Evolutionary conservation across 495 filamentous ascomycete genomes (phyloP), one percentile per base, ranked within the genome.

Genomic region (Penicillium egyptiacum): DNA sequence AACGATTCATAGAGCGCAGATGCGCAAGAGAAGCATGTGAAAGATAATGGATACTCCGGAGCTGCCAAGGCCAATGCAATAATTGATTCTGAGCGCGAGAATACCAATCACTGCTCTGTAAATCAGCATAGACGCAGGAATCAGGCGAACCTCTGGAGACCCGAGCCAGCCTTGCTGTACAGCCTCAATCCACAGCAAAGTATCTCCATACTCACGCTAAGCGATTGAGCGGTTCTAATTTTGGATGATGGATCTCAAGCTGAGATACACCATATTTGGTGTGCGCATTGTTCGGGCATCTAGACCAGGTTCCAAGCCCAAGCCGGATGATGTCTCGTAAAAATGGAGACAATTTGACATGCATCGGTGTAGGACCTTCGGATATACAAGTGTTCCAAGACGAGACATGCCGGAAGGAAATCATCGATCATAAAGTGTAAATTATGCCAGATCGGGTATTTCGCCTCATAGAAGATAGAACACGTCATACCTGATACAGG

Each of bases 341-440:
- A 28, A 28, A 10, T 28, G 26, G 26, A 28, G 26, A 10, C 26
- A 9, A 30, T 30, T 8, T 30, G 30, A 31, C 30, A 31, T 31
- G 30, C 30, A 31, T 31, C 11, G 30, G 30, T 31, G 12, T 12
- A 31, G 30, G 30, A 31, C 11, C 30, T 31, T 31, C 30, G 11
- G 28, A 11, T 31, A 31, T 31, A 31, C 30, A 4, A 12, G 10
- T 31, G 9, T 31, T 31, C 30, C 11, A 30, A 31, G 8, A 31
- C 10, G 10, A 25, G 10, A 16, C 17, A 30, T 11, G 25, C 23
- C 45, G 17, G 25, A n/a, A 39, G 31, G 4, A n/a, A 50, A 50
- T 50, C n/a, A 56, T 56, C 54, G 25, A 57, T 57, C 55, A 44
- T n/a, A 57, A 57, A 57, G 14, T 57, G 37, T 57, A 50, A 28